phyloP scores from a whole-genome alignment of 129 eudicot species.

The Apium graveolens region DNA sequence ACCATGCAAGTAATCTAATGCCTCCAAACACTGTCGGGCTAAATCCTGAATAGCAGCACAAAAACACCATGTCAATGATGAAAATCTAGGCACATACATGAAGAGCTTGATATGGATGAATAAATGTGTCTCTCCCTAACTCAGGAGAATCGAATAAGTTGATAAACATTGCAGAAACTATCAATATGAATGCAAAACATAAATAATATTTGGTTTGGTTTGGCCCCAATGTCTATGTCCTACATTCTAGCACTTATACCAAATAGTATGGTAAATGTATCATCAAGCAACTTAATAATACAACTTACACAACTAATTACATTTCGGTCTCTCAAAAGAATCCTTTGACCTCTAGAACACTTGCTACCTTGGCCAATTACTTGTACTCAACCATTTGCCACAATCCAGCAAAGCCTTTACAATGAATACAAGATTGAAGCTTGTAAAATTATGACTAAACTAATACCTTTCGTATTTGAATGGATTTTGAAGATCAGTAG shows the following conservation, averaged over 20 bases:
- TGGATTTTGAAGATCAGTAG: background rate
- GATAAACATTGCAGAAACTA: background rate
- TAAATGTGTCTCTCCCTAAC: background rate
- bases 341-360: background rate
- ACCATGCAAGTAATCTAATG: constrained; percentile 60
- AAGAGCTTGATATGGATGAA: background rate
- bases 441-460: background rate
- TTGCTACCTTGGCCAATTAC: background rate
- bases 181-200: background rate
- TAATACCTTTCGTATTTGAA: background rate
- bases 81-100: background rate
- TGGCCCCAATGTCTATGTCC: background rate
- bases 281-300: background rate
- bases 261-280: background rate
- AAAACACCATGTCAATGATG: constrained; percentile 1
- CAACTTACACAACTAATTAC: background rate
- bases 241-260: background rate
- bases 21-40: constrained; percentile 83
- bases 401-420: background rate
- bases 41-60: constrained; percentile 40
- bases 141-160: background rate
- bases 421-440: background rate
- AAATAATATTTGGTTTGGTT: background rate
- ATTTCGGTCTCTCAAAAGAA: background rate
- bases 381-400: background rate